A percentile compares a stretch with the other conserved stretches of the same genome.
Evolutionary conservation across 208 protist species (phyloP).

Genomic region (Porcisia hertigi): DNA sequence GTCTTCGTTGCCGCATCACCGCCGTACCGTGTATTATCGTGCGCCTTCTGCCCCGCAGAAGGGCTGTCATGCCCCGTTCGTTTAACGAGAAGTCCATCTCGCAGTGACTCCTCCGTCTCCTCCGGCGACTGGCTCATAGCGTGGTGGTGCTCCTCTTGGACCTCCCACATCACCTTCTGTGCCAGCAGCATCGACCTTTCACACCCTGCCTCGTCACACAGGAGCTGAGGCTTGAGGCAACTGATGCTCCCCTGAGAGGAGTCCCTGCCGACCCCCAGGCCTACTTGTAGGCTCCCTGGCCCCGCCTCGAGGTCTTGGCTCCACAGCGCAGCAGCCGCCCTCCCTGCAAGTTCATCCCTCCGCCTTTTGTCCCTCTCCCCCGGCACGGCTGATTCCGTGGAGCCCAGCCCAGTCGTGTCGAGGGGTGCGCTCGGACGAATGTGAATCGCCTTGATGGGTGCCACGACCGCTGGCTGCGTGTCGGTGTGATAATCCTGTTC

Average conservation of each 20-base stretch:
- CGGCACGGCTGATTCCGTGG: neutral
- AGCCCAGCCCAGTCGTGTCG: neutral
- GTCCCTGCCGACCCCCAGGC: neutral
- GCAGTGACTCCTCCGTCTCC: neutral
- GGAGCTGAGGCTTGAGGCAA: slow-evolving; percentile 1
- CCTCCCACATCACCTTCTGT: slow-evolving; percentile 4
- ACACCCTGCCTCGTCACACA: slow-evolving; percentile 2
- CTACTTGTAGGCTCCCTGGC: neutral
- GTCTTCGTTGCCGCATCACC: neutral
- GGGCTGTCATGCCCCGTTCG: neutral
- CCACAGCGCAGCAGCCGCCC: neutral
- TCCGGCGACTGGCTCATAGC: neutral
- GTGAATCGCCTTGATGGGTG: neutral
- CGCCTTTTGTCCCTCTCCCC: neutral
- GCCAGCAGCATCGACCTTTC: slow-evolving; percentile 8
- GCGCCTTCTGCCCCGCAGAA: neutral
- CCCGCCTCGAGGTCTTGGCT: neutral
- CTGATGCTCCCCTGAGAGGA: slow-evolving; percentile 7
- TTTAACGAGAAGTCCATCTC: neutral
- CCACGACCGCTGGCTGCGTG: neutral
- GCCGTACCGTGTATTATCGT: neutral
- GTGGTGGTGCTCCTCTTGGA: slow-evolving; percentile 2
- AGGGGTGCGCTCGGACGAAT: neutral
- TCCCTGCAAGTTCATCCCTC: neutral
- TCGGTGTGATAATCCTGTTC: neutral